Evolutionary conservation across 192 early-diverging fungal species (phyloP).

Genomic region (Nowakowskiella sp.): DNA sequence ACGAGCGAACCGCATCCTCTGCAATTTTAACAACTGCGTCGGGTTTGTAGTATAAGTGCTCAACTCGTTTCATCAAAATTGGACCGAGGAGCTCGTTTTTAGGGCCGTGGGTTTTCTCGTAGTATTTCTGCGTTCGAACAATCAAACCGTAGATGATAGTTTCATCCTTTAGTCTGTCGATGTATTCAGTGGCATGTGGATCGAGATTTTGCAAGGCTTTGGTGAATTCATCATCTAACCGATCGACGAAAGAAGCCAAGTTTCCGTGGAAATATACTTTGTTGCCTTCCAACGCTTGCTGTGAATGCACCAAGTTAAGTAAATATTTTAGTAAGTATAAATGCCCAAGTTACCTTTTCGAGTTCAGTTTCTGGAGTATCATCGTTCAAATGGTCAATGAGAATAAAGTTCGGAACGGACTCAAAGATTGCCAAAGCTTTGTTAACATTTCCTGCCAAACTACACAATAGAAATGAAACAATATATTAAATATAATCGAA

Average conservation of each 20-base stretch:
- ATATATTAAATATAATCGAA: slow-evolving; percentile 5
- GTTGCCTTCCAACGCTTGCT: slow-evolving; percentile 42
- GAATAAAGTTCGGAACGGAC: slow-evolving; percentile 54
- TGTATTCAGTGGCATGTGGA: slow-evolving; percentile 93
- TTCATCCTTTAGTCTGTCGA: slow-evolving; percentile 89
- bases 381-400: slow-evolving; percentile 64
- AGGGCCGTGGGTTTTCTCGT: slow-evolving; percentile 46
- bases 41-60: slow-evolving; percentile 97
- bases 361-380: slow-evolving; percentile 43
- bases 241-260: slow-evolving; percentile 79
- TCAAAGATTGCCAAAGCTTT: slow-evolving; percentile 72
- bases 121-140: slow-evolving; percentile 81
- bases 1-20: slow-evolving; percentile 46
- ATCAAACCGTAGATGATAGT: slow-evolving; percentile 77
- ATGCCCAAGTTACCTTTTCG: slow-evolving; percentile 31
- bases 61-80: slow-evolving; percentile 76
- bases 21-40: slow-evolving; percentile 75
- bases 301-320: not conserved
- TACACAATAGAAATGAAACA: slow-evolving; percentile 14
- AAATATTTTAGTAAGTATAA: not conserved
- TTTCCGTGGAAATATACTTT: slow-evolving; percentile 68
- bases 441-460: slow-evolving; percentile 60
- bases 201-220: slow-evolving; percentile 93
- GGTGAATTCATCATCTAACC: slow-evolving; percentile 95
- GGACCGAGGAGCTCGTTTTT: slow-evolving; percentile 42